These are phyloP conservation scores for Pulveroboletus sp. DNA, from an alignment of 768 basidiomycete species.

Conservation along the genomic window DNA sequence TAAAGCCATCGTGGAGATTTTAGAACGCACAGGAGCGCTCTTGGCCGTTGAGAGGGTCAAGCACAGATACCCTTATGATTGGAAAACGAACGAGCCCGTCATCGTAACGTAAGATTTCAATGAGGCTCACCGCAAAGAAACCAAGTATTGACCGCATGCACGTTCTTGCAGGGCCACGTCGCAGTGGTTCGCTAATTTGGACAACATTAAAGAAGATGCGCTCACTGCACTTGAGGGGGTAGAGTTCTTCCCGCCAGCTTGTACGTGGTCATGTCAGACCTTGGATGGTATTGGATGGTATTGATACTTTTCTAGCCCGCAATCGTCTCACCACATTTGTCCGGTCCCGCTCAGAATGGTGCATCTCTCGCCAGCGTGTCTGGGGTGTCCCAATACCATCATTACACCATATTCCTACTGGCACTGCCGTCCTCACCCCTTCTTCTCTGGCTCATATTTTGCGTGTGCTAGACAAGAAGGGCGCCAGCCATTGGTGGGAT, in stretches of 20 bases:
- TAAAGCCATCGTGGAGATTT: conserved; percentile 58
- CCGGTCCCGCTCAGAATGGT: conserved; percentile 92
- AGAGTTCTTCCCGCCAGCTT: conserved; percentile 69
- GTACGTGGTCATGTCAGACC: conserved; percentile 42
- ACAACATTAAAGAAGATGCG: conserved; percentile 76
- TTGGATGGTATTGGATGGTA: background rate
- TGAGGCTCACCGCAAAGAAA: background rate
- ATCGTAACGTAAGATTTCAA: conserved; percentile 69
- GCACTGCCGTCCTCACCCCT: conserved; percentile 60
- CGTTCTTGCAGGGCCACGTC: conserved; percentile 68
- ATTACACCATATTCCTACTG: conserved; percentile 63
- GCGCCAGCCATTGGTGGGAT: conserved; percentile 89
- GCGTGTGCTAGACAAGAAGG: conserved; percentile 64
- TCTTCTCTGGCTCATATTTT: conserved; percentile 75
- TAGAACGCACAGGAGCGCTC: conserved; percentile 52
- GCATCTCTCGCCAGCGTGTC: conserved; percentile 94
- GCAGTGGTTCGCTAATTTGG: conserved; percentile 96
- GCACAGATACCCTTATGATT: conserved; percentile 95
- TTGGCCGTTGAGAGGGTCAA: conserved; percentile 67
- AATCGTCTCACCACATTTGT: conserved; percentile 88
- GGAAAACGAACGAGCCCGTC: conserved; percentile 91
- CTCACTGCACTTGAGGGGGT: conserved; percentile 67
- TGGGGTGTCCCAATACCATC: conserved; percentile 98
- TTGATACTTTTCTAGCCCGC: conserved; percentile 50
- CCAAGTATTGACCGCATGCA: background rate